Percentiles rank a stretch among this genome's conserved stretches.
phyloP scores from a whole-genome alignment of 2,329 filamentous ascomycete genomes.

The Sporothrix brunneoviolacea region DNA sequence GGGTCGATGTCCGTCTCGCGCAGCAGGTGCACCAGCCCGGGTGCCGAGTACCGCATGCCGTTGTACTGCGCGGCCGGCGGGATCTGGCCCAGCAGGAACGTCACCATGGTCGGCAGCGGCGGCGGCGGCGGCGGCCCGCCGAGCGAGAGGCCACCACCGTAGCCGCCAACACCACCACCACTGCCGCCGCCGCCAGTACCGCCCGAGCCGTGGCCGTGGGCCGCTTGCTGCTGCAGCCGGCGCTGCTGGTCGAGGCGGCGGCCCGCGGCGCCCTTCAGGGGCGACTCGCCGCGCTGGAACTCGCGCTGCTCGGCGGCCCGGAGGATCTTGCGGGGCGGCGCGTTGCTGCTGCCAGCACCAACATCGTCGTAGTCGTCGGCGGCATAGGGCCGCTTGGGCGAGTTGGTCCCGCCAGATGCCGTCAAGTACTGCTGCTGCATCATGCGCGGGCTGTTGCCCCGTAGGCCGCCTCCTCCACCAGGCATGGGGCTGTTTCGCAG shows the following conservation, averaged over 20 bases:
- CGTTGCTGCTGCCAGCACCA: slow-evolving; percentile 28
- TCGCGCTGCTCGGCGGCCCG: slow-evolving; percentile 69
- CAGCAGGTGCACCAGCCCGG: slow-evolving; percentile 67
- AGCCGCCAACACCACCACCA: slow-evolving; percentile 26
- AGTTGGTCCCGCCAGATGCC: slow-evolving; percentile 32
- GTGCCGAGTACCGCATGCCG: slow-evolving; percentile 60
- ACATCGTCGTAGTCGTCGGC: slow-evolving; percentile 66
- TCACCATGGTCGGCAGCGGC: slow-evolving; percentile 65
- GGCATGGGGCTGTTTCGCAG: slow-evolving; percentile 39
- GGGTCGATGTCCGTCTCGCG: slow-evolving; percentile 58
- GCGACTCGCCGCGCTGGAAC: slow-evolving; percentile 80
- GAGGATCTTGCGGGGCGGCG: slow-evolving; percentile 73
- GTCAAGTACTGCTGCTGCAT: background rate
- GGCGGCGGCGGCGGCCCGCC: too few relatives aligned
- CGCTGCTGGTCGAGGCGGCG: slow-evolving; percentile 75
- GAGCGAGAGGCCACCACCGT: slow-evolving; percentile 24
- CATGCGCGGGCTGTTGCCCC: slow-evolving; percentile 14
- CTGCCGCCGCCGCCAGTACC: slow-evolving; percentile 24
- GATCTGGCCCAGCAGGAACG: slow-evolving; percentile 63
- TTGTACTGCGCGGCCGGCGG: slow-evolving; percentile 68
- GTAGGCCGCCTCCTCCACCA: background rate
- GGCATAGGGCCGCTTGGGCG: slow-evolving; percentile 56
- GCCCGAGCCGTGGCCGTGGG: slow-evolving; percentile 14
- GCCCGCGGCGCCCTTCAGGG: slow-evolving; percentile 83
- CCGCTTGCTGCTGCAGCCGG: slow-evolving; percentile 47